Evolutionary conservation across 352 stramenopile species (phyloP), one percentile per base, ranked within the genome.

Genomic region (Peronosclerospora sorghi): DNA sequence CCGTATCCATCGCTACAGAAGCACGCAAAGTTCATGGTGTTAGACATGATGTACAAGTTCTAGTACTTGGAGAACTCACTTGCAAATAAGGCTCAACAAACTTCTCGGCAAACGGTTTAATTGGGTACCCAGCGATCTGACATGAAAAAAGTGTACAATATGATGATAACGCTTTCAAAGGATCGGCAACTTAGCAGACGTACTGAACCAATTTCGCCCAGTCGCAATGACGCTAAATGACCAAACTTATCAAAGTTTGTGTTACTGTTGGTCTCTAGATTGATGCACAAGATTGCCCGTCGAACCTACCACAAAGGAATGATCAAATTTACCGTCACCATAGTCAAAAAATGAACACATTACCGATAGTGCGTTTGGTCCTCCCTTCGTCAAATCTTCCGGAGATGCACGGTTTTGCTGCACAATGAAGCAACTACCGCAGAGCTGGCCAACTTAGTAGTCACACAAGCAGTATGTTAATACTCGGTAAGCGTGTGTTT

Each of bases 201-300:
- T 36, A 81, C 70, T 41, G 61, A 66, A 27, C 70, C 73, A 30
- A 89, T 86, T 41, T 89, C 77, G 32, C 61, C 48, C 46, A 89
- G 30, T 9, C 77, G 69, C 29, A 89, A 46, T 3, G 77, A 84
- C 7, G 70, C 62, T 28, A 89, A 62, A 54, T 89, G 73, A 5
- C 77, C 77, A 52, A 89, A 84, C 46, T 83, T 83, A 24, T 86
- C 70, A 44, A 89, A 89, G 48, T 78, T 83, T 7, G 42, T 27
- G 13, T 59, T 61, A 24, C 37, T 75, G 27, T 75, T 83, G 15
- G 68, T 86, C 43, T 89, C 73, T 7, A 81, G 45, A 24, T 86
- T 89, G 9, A 86, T 36, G 23, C 62, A 83, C 42, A 86, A 48
- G 32, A 89, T 81, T 8, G 77, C 73, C 13, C 74, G 64, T 41